These are phyloP conservation scores for Debaryomyces psychrophilus DNA, from an alignment of 1,139 yeast genomes.

Conservation along the genomic window DNA sequence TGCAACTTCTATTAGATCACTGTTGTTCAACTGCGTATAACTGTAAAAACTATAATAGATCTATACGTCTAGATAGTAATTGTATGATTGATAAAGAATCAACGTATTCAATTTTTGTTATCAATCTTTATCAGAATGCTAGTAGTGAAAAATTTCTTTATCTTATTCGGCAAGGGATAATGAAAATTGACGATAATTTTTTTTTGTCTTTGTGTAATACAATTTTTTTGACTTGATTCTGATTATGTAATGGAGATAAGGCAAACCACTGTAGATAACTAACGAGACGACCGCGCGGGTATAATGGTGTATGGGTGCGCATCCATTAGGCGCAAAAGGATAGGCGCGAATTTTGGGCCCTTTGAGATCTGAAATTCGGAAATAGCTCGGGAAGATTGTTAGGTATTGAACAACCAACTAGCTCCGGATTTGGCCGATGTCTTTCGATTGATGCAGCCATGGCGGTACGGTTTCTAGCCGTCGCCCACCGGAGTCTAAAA, in stretches of 20 bases:
- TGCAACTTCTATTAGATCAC: not conserved
- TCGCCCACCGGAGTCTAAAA: not conserved
- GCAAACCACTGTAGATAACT: not conserved
- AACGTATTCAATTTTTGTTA: not conserved
- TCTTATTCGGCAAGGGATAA: slow-evolving; percentile 10
- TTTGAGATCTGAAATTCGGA: not conserved
- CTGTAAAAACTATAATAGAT: not conserved
- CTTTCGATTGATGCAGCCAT: not conserved
- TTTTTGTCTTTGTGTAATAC: slow-evolving; percentile 9
- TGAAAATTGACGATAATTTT: slow-evolving; percentile 11
- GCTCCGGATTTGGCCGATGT: not conserved
- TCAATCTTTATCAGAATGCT: slow-evolving; percentile 1
- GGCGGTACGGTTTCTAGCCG: not conserved
- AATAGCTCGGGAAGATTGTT: not conserved
- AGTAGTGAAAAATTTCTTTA: slow-evolving; percentile 10
- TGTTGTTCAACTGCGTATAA: not conserved
- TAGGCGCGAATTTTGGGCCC: not conserved
- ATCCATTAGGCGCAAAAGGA: not conserved
- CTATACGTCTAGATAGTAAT: not conserved
- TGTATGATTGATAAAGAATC: not conserved
- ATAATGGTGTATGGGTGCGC: not conserved
- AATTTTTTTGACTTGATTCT: not conserved
- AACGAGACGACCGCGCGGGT: not conserved
- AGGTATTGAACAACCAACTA: not conserved
- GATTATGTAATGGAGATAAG: slow-evolving; percentile 11